These are phyloP conservation scores for Pleurotus cornucopiae DNA, from an alignment of 768 basidiomycete species.

Conservation along the genomic window DNA sequence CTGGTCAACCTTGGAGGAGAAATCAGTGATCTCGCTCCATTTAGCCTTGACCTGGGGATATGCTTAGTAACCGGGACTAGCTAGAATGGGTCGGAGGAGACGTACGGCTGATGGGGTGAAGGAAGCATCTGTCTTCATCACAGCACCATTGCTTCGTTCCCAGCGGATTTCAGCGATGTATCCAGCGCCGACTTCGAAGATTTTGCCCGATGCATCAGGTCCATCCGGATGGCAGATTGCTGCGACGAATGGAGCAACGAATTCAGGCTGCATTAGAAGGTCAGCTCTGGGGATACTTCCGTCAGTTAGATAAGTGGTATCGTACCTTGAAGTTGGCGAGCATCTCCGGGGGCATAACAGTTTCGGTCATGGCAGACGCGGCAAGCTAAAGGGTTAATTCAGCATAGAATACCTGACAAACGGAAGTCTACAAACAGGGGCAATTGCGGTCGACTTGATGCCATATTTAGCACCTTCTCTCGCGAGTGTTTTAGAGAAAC, in stretches of 20 bases:
- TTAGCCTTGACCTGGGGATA: constrained; percentile 65
- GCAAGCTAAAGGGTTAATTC: constrained; percentile 55
- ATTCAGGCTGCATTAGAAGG: constrained; percentile 61
- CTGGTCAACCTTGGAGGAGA: constrained; percentile 59
- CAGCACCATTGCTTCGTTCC: constrained; percentile 82
- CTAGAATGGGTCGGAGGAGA: background rate
- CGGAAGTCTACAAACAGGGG: constrained; percentile 61
- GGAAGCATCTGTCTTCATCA: constrained; percentile 85
- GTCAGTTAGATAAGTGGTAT: background rate
- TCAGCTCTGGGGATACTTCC: too few relatives aligned
- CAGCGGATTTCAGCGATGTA: constrained; percentile 90
- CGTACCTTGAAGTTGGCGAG: constrained; percentile 77
- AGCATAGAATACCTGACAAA: background rate
- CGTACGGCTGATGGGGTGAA: constrained; percentile 93
- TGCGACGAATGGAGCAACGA: constrained; percentile 88
- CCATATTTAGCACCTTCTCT: constrained; percentile 89
- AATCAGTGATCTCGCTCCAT: constrained; percentile 82
- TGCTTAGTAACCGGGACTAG: background rate
- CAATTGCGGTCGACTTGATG: constrained; percentile 84
- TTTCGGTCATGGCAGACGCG: constrained; percentile 96
- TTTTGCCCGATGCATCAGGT: constrained; percentile 70
- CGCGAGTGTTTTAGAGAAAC: constrained; percentile 90
- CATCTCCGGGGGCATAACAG: constrained; percentile 92
- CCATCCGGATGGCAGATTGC: constrained; percentile 85
- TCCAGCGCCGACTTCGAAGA: constrained; percentile 93